Percentiles rank a stretch among this genome's conserved stretches.
These are phyloP conservation scores for Omphalea diandra DNA, from an alignment of 441 rosid species.

Conservation along the genomic window DNA sequence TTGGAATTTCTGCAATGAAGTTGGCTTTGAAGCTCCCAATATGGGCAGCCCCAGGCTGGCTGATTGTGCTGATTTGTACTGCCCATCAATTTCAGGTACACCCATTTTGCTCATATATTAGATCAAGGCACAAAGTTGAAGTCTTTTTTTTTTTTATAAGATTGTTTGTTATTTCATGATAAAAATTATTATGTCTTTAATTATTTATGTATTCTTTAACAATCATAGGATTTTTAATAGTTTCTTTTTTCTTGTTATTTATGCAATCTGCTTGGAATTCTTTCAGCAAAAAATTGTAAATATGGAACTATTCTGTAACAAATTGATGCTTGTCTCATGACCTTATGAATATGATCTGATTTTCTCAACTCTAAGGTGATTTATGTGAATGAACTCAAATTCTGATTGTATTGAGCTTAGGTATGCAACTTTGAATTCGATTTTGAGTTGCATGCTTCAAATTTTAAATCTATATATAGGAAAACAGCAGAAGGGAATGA, in stretches of 20 bases:
- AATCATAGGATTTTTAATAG: too few species aligned
- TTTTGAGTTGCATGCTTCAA: background rate
- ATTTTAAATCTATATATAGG: too few species aligned
- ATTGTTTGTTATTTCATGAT: background rate
- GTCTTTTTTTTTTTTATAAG: background rate
- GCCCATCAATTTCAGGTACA: conserved; percentile 36
- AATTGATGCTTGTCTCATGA: background rate
- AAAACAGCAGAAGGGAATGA: too few species aligned
- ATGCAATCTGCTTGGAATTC: background rate
- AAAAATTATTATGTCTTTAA: background rate
- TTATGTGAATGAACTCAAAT: background rate
- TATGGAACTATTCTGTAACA: background rate
- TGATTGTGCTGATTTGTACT: conserved; percentile 59
- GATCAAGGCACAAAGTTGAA: background rate
- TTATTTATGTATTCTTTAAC: too few species aligned
- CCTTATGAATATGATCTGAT: background rate
- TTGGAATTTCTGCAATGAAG: conserved; percentile 86
- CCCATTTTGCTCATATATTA: conserved; percentile 2
- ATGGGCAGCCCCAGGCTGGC: conserved; percentile 72
- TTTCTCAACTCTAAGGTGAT: background rate
- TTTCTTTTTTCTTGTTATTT: background rate
- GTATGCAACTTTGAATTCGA: background rate
- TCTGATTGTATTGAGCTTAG: background rate
- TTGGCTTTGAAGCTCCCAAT: conserved; percentile 58
- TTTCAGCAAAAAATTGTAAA: background rate